Evolutionary conservation across 1,139 yeast species (phyloP).

Genomic region (Yarrowia galli): DNA sequence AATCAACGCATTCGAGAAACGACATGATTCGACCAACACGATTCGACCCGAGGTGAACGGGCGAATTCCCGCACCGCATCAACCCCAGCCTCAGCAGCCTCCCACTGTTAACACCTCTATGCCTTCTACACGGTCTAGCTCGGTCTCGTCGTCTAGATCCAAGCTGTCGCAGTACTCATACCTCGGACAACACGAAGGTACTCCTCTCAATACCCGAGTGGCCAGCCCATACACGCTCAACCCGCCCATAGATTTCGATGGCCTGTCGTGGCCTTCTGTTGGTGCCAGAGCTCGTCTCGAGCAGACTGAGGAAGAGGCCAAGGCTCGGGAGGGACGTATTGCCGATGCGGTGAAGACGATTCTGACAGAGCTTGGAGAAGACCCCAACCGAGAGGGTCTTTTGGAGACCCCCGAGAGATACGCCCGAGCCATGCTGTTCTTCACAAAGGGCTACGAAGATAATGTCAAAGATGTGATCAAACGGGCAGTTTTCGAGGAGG

Average conservation of each 20-base stretch:
- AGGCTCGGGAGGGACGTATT: constrained; percentile 71
- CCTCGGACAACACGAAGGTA: constrained; percentile 5
- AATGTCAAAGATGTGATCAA: constrained; percentile 82
- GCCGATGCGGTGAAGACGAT: constrained; percentile 87
- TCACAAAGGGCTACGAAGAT: constrained; percentile 96
- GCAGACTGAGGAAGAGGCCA: constrained; percentile 66
- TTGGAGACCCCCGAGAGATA: constrained; percentile 94
- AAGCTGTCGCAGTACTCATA: constrained; percentile 29
- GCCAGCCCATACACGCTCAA: constrained; percentile 83
- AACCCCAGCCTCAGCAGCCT: constrained; percentile 13
- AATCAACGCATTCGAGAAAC: constrained; percentile 27
- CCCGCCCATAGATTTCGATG: constrained; percentile 89
- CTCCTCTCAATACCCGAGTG: constrained; percentile 64
- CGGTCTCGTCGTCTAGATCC: constrained; percentile 32
- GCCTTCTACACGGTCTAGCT: constrained; percentile 21
- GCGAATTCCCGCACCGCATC: constrained; percentile 1
- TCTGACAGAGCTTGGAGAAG: constrained; percentile 89
- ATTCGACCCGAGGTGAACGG: constrained; percentile 31
- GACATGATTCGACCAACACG: constrained; percentile 33
- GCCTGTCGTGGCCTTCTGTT: constrained; percentile 91
- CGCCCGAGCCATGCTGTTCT: constrained; percentile 93
- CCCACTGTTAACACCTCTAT: constrained; percentile 6
- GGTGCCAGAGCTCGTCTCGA: constrained; percentile 83
- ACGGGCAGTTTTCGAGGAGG: constrained; percentile 95
- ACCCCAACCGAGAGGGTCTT: constrained; percentile 84